A percentile compares a stretch with the other conserved stretches of the same genome.
Evolutionary conservation across 768 basidiomycete genomes (phyloP).

Genomic region (Leucocoprinus leucothites): DNA sequence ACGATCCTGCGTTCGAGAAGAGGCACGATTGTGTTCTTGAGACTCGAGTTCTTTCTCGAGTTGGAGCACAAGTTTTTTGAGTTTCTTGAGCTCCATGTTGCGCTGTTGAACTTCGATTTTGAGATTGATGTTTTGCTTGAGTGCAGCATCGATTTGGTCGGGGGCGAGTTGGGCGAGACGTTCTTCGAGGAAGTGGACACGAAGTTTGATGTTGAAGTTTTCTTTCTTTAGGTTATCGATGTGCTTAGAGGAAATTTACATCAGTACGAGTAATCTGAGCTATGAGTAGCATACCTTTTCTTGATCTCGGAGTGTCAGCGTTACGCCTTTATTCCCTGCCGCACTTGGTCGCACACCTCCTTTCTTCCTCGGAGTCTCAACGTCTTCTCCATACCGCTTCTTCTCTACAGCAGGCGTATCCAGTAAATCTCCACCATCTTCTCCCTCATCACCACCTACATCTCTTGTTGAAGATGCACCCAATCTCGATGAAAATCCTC

Average conservation of each 20-base stretch:
- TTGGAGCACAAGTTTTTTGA: conserved; percentile 85
- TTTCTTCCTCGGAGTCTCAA: conserved; percentile 5
- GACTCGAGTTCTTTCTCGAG: conserved; percentile 78
- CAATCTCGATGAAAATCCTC: conserved; percentile 37
- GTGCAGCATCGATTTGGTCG: conserved; percentile 87
- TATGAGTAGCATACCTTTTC: conserved; percentile 66
- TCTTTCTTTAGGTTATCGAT: conserved; percentile 96
- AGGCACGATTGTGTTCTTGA: conserved; percentile 43
- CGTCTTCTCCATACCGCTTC: conserved; percentile 27
- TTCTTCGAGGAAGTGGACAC: conserved; percentile 94
- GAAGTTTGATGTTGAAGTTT: conserved; percentile 94
- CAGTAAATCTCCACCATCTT: conserved; percentile 40
- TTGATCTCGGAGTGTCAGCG: conserved; percentile 89
- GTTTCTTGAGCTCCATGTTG: conserved; percentile 87
- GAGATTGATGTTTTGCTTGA: conserved; percentile 90
- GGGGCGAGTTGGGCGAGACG: conserved; percentile 86
- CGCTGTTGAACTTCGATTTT: conserved; percentile 91
- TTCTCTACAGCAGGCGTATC: conserved; percentile 53
- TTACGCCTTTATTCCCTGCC: conserved; percentile 37
- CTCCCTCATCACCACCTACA: conserved; percentile 20
- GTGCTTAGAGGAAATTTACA: conserved; percentile 50
- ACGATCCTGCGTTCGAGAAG: conserved; percentile 23
- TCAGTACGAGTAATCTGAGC: neutral
- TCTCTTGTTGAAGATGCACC: conserved; percentile 22
- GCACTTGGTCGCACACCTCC: conserved; percentile 33